Base-by-base conservation (phyloP, 2,329 filamentous ascomycete species). In the Colletotrichum falcatum region DNA sequence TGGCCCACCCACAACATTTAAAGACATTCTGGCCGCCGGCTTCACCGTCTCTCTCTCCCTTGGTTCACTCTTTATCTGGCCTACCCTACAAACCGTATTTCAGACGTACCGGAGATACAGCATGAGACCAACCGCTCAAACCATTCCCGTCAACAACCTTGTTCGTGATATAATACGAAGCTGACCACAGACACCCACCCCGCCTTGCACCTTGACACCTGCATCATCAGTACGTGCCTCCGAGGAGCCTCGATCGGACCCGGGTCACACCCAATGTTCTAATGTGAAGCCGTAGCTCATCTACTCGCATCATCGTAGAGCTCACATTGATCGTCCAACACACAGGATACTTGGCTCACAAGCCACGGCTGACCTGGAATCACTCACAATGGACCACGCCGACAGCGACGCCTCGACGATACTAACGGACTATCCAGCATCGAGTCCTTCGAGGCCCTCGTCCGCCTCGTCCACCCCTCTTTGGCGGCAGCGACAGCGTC, bases 371-470 rank as follows among this genome's bases (percentile, higher is more conserved):
- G 48, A 65, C 37, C 9, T 53, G 51, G 35, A 46, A 44, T 42
- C 65, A 30, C 37, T 51, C 61, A 26, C 53, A n/a, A 55, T 66
- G 62, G 39, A 60, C 48, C 1, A 18, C 28, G 16, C 8, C 62
- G 46, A 54, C 18, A 70, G 63, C 42, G 64, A 67, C 56, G 46
- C 51, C 11, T 16, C 51, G 12, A 65, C 63, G 14, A 46, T 54
- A 62, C 63, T 70, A 48, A 70, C 67, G 23, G 66, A 64, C 64
- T 70, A 70, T 16, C 56, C 67, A 58, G 56, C 64, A 30, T 70
- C 67, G 18, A 70, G 83, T 72, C 86, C 51, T 44, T 70, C 67
- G 9, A 55, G 67, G 18, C 64, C 67, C 14, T 70, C 67, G 5
- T 62, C 67, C 8, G 51, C 51, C 64, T 70, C 67, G 6, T 70